Evolutionary conservation across 495 filamentous ascomycete genomes (phyloP).

Genomic region (Lepraria neglecta): DNA sequence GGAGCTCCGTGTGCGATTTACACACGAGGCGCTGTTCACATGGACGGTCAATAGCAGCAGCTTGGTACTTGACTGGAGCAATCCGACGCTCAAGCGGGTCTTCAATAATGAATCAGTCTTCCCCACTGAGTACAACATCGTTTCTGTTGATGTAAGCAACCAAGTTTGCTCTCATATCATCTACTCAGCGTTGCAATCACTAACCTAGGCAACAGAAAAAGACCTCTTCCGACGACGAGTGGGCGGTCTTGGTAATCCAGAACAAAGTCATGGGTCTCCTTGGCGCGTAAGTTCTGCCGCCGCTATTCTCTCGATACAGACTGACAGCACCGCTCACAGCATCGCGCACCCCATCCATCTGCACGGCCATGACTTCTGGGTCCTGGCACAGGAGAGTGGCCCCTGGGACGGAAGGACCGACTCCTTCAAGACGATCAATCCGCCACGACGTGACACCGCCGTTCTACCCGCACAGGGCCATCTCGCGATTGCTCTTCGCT

Average conservation of each 20-base stretch:
- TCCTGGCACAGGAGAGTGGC: constrained; percentile 28
- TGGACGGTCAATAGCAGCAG: constrained; percentile 3
- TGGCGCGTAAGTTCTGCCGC: constrained; percentile 1
- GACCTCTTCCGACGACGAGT: background rate
- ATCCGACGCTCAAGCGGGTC: constrained; percentile 2
- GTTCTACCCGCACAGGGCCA: constrained; percentile 43
- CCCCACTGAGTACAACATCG: background rate
- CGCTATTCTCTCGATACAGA: background rate
- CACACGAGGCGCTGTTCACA: constrained; percentile 2
- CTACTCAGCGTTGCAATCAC: background rate
- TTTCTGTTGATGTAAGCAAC: constrained; percentile 4
- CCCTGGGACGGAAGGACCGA: constrained; percentile 17
- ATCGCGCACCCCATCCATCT: constrained; percentile 35
- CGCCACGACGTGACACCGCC: constrained; percentile 49
- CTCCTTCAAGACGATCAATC: constrained; percentile 39
- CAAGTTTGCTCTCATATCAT: constrained; percentile 1
- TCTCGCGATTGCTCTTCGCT: constrained; percentile 44
- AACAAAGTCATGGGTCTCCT: constrained; percentile 5
- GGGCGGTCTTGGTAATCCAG: background rate
- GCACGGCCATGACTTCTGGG: constrained; percentile 36
- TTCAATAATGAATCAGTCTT: constrained; percentile 5
- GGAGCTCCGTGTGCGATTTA: background rate
- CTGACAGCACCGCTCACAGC: constrained; percentile 3
- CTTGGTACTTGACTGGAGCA: constrained; percentile 4
- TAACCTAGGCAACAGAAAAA: background rate